Evolutionary conservation across 1,139 yeast genomes (phyloP), one percentile per base, ranked within the genome.

Genomic region (Kurtzmaniella quercitrusa): DNA sequence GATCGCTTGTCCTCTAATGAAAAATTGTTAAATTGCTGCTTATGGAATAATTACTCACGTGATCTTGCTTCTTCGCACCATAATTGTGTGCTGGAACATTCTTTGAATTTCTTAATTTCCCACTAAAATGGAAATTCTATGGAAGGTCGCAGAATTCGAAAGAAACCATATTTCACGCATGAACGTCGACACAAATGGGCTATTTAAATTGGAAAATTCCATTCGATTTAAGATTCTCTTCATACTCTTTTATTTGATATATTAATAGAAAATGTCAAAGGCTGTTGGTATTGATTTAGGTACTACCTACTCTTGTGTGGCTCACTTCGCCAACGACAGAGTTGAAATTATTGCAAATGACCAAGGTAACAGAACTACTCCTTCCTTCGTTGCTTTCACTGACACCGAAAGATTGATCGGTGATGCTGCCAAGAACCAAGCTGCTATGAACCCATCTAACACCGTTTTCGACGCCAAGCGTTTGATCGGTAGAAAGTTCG

Each of bases 261-360:
- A 28, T 42, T 39, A 39, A 35, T 23, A 22, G 19, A 33, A 38
- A 20, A 42, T 42, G 45, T 42, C 45, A 22, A 42, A 42, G 38
- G 98, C 98, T 78, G 89, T 91, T 79, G 98, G 98, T 80, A 91
- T 91, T 88, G 96, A 88, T 85, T 85, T 88, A 78, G 98, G 98
- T 83, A 89, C 97, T 65, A 88, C 96, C 59, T 88, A 91, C 87
- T 89, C 97, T 54, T 89, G 97, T 85, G 98, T 89, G 59, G 97
- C 97, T 65, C 87, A 88, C 76, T 88, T 79, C 78, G 95, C 79
- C 77, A 86, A 82, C 78, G 89, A 85, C 54, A 54, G 64, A 59
- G 65, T 83, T 59, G 97, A 88, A 74, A 89, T 89, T 71, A 88
- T 89, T 74, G 96, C 96, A 74, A 89, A 89, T 80, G 97, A 89